These are phyloP conservation scores for Gossypium trilobum DNA, from an alignment of 441 rosid species.

Conservation along the genomic window DNA sequence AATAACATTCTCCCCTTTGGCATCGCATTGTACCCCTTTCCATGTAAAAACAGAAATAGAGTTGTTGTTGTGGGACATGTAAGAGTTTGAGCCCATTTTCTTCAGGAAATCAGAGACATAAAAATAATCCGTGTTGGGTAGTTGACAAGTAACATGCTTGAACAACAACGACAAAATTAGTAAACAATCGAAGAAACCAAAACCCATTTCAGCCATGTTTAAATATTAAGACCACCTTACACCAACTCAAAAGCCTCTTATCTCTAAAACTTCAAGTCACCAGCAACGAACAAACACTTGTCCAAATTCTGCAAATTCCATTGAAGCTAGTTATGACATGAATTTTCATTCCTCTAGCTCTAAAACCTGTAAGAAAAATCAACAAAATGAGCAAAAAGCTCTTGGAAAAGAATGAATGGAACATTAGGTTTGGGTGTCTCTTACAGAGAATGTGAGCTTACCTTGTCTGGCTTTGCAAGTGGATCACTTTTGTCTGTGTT, in stretches of 20 bases:
- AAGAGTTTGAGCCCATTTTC: conserved; percentile 43
- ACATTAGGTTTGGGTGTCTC: not conserved
- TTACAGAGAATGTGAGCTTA: not conserved
- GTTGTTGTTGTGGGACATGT: conserved; percentile 24
- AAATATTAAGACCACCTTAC: not conserved
- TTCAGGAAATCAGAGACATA: conserved; percentile 58
- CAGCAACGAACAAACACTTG: not conserved
- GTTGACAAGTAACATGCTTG: conserved; percentile 42
- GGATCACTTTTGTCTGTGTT: conserved; percentile 33
- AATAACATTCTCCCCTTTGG: conserved; percentile 38
- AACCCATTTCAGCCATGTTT: conserved; percentile 38
- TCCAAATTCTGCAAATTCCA: not conserved
- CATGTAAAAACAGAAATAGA: conserved; percentile 61
- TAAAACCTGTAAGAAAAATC: conserved; percentile 18
- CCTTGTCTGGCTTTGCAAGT: conserved; percentile 27
- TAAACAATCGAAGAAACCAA: conserved; percentile 38
- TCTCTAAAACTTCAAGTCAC: conserved; percentile 2
- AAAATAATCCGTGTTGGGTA: conserved; percentile 80
- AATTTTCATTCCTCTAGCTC: not conserved
- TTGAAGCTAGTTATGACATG: not conserved
- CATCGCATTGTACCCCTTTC: conserved; percentile 64
- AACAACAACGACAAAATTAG: conserved; percentile 51
- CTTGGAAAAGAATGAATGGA: not conserved
- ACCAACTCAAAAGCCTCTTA: conserved; percentile 18
- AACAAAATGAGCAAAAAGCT: conserved; percentile 16